Percentiles rank a stretch among this genome's conserved stretches.
phyloP scores from a whole-genome alignment of 202 grass and related monocot genomes.

The Schoenoplectus triqueter region DNA sequence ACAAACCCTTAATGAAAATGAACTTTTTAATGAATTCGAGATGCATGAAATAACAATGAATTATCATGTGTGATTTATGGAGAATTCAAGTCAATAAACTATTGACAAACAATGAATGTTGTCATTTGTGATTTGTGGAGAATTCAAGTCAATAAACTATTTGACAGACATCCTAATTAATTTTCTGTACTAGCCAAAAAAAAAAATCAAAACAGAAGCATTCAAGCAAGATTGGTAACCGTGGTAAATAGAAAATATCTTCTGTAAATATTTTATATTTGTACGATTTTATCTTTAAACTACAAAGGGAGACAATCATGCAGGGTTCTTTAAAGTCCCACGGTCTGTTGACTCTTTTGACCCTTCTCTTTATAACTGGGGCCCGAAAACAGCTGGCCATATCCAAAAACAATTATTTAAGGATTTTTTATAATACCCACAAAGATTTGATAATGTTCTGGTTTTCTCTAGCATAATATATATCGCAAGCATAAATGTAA shows the following conservation, averaged over 20 bases:
- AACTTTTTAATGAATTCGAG: not conserved
- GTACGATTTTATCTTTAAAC: not conserved
- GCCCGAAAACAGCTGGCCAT: constrained; percentile 35
- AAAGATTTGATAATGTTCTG: not conserved
- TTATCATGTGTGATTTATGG: not conserved
- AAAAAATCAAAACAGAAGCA: not conserved
- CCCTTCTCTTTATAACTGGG: constrained; percentile 32
- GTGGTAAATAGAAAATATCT: constrained; percentile 38
- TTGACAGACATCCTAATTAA: constrained; percentile 6
- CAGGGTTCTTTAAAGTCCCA: constrained; percentile 31
- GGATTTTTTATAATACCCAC: constrained; percentile 7
- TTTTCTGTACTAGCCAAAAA: not conserved
- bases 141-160: constrained; percentile 25
- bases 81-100: constrained; percentile 23
- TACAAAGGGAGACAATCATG: constrained; percentile 23
- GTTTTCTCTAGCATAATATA: no score
- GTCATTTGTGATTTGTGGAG: not conserved
- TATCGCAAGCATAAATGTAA: no score
- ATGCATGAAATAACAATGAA: not conserved
- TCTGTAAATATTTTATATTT: not conserved
- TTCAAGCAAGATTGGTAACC: not conserved
- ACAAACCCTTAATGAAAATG: not conserved
- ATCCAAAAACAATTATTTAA: constrained; percentile 19
- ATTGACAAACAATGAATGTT: not conserved
- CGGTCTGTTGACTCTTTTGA: constrained; percentile 30